Evolutionary conservation across 2,329 filamentous ascomycete species (phyloP), one percentile per base, ranked within the genome.

Genomic region (Curvularia verruculosa): DNA sequence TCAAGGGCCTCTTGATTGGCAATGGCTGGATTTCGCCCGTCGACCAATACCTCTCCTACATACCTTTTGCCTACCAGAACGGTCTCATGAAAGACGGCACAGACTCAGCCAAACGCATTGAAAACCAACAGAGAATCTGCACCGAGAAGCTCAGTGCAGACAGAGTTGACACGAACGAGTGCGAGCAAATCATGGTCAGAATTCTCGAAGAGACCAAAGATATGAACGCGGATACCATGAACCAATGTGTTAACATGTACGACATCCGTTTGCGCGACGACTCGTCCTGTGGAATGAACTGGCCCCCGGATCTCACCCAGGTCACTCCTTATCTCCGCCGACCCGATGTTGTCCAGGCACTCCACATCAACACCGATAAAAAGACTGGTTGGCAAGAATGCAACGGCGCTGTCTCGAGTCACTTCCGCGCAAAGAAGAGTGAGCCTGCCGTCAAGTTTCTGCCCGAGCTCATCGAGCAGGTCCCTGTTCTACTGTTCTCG

Each of bases 21-120:
- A 99, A 99, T 74, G 95, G 94, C 37, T 99, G 96, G 95, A 94
- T 99, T 51, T 90, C 93, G 2, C 93, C 94, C 1, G 81, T 81
- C 7, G 91, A 97, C 47, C 95, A 99, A 75, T 99, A 98, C 75
- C 87, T 89, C 28, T 83, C 94, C 0, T 97, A 97, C 73, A 81
- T 97, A 9, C 84, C 88, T 28, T 98, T 87, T 69, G 89, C 90
- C 41, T 92, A 95, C 74, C 84, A 93, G 58, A 87, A 87, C 70
- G 88, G 87, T 9, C 76, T 99, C 19, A 77, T 98, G 37, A 73
- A 87, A 63, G 85, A 87, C 67, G 89, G 85, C 24, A 89, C 86
- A 3, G 83, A 88, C 4, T 71, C 80, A 8, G 87, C 87, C 29
- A 83, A 85, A 64, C 80, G 84, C 51, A 80, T 97, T 6, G 88